Evolutionary conservation across 2,329 filamentous ascomycete species (phyloP).

Genomic region (Cladosporium sp.): DNA sequence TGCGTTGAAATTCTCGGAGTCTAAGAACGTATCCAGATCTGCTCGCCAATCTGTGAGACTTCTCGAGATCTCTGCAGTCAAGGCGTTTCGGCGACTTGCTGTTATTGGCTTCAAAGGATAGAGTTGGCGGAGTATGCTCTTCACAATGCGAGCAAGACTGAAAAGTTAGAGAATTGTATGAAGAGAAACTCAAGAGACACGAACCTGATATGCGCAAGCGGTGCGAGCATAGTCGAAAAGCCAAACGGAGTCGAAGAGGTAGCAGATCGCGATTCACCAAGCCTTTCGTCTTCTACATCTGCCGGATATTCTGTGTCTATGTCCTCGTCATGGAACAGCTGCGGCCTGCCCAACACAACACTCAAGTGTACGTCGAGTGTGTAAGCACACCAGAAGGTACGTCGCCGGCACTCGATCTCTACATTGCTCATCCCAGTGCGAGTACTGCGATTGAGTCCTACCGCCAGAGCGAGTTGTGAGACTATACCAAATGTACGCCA

Average conservation of each 20-base stretch:
- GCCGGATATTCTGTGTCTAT: slow-evolving; percentile 34
- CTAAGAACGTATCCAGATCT: slow-evolving; percentile 46
- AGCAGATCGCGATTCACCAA: slow-evolving; percentile 21
- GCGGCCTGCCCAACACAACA: slow-evolving; percentile 4
- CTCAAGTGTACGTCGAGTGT: slow-evolving; percentile 3
- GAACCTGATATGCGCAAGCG: slow-evolving; percentile 2
- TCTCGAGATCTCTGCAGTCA: neutral
- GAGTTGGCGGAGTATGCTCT: slow-evolving; percentile 3
- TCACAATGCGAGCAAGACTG: slow-evolving; percentile 15
- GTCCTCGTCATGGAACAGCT: slow-evolving; percentile 40
- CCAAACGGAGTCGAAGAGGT: neutral
- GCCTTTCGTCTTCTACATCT: slow-evolving; percentile 35
- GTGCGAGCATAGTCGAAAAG: slow-evolving; percentile 7
- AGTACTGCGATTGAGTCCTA: slow-evolving; percentile 33
- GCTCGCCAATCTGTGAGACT: slow-evolving; percentile 1
- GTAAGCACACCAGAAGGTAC: slow-evolving; percentile 16
- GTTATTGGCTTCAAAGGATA: slow-evolving; percentile 1
- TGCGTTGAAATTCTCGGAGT: slow-evolving; percentile 47
- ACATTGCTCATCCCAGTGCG: slow-evolving; percentile 23
- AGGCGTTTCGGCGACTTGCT: neutral
- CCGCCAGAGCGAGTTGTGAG: slow-evolving; percentile 40
- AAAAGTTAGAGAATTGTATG: slow-evolving; percentile 25
- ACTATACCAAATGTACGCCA: slow-evolving; percentile 44
- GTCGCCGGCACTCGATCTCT: slow-evolving; percentile 8
- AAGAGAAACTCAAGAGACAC: neutral